Evolutionary conservation across 2,329 filamentous ascomycete species (phyloP).

Genomic region (Exserohilum rostratum): DNA sequence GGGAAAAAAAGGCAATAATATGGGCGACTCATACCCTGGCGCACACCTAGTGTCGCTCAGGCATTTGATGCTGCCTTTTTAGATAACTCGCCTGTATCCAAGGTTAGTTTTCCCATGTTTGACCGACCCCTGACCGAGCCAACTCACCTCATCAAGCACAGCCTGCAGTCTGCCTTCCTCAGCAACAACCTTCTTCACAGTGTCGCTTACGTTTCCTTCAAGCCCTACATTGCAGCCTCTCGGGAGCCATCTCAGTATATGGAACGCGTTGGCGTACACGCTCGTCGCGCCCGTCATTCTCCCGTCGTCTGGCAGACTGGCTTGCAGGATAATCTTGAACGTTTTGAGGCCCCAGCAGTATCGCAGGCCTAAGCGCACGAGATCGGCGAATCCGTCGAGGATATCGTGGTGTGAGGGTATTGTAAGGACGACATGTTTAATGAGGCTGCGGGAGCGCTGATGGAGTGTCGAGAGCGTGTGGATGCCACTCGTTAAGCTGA

Average conservation of each 20-base stretch:
- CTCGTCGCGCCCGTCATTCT: constrained; percentile 43
- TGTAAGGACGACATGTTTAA: constrained; percentile 52
- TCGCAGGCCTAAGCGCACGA: constrained; percentile 52
- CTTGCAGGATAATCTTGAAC: constrained; percentile 49
- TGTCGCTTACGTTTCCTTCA: constrained; percentile 48
- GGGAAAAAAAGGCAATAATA: no score
- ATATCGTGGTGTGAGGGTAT: constrained; percentile 56
- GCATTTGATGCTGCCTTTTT: constrained; percentile 49
- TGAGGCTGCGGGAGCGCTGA: constrained; percentile 52
- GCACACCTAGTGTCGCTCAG: constrained; percentile 32
- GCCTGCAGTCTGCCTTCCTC: constrained; percentile 51
- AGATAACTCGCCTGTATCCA: constrained; percentile 35
- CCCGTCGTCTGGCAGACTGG: constrained; percentile 40
- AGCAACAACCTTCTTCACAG: constrained; percentile 50
- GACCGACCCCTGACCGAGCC: background rate
- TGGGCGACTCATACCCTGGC: no score
- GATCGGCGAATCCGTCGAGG: constrained; percentile 54
- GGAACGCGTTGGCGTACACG: constrained; percentile 56
- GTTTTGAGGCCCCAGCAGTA: constrained; percentile 55
- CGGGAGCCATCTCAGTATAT: constrained; percentile 55
- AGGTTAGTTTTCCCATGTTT: background rate
- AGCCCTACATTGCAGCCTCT: constrained; percentile 50
- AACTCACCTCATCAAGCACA: constrained; percentile 50
- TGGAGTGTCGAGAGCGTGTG: constrained; percentile 49
- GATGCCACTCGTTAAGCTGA: constrained; percentile 48